Percentiles rank a stretch among this genome's conserved stretches.
Evolutionary conservation across 2,329 filamentous ascomycete species (phyloP).

Genomic region (Stemphylium vesicarium): DNA sequence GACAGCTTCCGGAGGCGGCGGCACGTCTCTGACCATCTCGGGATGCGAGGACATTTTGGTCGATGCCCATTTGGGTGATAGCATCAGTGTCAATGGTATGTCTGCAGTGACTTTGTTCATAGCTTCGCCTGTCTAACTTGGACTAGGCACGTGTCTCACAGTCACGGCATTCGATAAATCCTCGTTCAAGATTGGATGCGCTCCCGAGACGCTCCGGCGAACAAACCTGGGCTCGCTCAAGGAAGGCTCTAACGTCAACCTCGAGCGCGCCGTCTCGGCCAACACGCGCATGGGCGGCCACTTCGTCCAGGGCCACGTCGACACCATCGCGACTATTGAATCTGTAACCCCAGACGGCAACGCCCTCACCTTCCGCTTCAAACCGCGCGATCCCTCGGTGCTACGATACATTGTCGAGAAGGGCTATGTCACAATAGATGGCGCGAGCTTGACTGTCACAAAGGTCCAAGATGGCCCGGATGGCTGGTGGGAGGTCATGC

Average conservation of each 20-base stretch:
- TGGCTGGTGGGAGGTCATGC: conserved; percentile 94
- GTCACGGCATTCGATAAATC: conserved; percentile 72
- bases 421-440: conserved; percentile 92
- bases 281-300: conserved; percentile 97
- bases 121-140: background rate
- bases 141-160: conserved; percentile 81
- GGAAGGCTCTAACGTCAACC: conserved; percentile 75
- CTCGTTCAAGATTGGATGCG: conserved; percentile 88
- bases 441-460: conserved; percentile 91
- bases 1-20: conserved; percentile 72
- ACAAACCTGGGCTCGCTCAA: conserved; percentile 86
- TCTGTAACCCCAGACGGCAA: conserved; percentile 83
- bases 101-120: background rate
- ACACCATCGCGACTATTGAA: conserved; percentile 80
- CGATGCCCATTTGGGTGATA: conserved; percentile 88
- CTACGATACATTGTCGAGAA: conserved; percentile 93
- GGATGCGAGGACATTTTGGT: conserved; percentile 76
- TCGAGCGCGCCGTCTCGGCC: conserved; percentile 90
- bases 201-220: conserved; percentile 92
- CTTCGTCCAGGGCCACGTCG: conserved; percentile 97
- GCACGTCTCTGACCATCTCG: conserved; percentile 87
- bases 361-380: conserved; percentile 83
- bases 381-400: conserved; percentile 71
- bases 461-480: conserved; percentile 78
- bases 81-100: conserved; percentile 87